These are phyloP conservation scores for Lentinula novae-zelandiae DNA, from an alignment of 1,284 basidiomycete genomes.

Conservation along the genomic window DNA sequence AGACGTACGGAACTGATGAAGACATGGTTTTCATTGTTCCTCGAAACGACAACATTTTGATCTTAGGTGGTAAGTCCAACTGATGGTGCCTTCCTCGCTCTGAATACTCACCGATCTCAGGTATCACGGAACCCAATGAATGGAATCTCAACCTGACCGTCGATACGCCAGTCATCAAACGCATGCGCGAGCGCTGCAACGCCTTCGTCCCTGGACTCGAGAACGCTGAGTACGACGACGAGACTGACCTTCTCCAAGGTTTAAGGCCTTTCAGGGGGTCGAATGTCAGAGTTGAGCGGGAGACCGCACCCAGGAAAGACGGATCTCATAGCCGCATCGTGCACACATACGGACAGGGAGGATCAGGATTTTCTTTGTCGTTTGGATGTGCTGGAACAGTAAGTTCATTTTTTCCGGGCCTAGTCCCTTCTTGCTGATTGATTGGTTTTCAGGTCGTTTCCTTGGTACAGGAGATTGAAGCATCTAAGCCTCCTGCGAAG, in stretches of 20 bases:
- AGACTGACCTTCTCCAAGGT: constrained; percentile 29
- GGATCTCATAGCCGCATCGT: constrained; percentile 24
- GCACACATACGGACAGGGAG: constrained; percentile 33
- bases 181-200: constrained; percentile 31
- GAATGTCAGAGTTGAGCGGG: constrained; percentile 33
- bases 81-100: not conserved
- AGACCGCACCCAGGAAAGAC: constrained; percentile 13
- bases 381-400: constrained; percentile 18
- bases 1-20: constrained; percentile 18
- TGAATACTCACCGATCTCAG: constrained; percentile 5
- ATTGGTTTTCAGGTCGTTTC: not conserved
- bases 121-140: constrained; percentile 26
- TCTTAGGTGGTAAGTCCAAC: constrained; percentile 25
- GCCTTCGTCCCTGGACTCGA: constrained; percentile 29
- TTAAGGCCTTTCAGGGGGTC: constrained; percentile 28
- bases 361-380: constrained; percentile 23
- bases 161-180: constrained; percentile 29
- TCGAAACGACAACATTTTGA: constrained; percentile 28
- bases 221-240: constrained; percentile 27
- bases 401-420: not conserved
- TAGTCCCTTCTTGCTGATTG: not conserved
- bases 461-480: constrained; percentile 1
- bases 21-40: constrained; percentile 33
- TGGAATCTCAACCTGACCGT: constrained; percentile 28
- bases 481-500: not conserved